Base-by-base conservation (phyloP, 257 asterid species). In the Ligustrum vulgare region DNA sequence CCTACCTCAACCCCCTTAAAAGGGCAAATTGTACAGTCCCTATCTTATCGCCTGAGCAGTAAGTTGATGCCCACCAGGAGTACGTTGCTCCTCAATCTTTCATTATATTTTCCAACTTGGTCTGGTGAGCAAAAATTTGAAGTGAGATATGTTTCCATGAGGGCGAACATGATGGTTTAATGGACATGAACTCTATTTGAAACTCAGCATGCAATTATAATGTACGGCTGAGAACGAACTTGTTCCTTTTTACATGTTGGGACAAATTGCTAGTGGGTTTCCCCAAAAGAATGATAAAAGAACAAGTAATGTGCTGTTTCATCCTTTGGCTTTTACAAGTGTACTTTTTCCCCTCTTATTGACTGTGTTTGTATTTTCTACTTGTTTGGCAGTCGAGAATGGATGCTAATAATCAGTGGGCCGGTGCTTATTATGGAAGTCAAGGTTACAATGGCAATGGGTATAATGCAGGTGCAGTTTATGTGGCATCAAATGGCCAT, bases 401-500 rank as follows among this genome's bases (percentile, higher is more conserved):
- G 77, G 92, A 89, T 67, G 63, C 77, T 45, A 77, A 75, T 69
- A 81, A 82, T 64, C 89, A 84, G 8, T 84, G 93, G 91, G 82
- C 84, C 15, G 92, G 90, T 45, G 69, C 74, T 13, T 78, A 78
- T 76, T 77, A 89, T 31, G 88, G 82, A 76, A 87, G 91, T 76
- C 93, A 88, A 75, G 89, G 84, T 39, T 77, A 86, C 81, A 85
- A 86, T 35, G 96, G 97, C 33, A 83, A 88, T 31, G 91, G 87
- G 64, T 73, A 90, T 33, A 68, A 65, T 0, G 45, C 67, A 11
- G 69, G 80, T 77, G 34, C 83, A 37, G 77, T 78, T 18, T 77
- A 82, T 67, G 90, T 87, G 23, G 81, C 84, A 7, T 77, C 93
- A 8, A 89, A 88, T 31, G 95, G 92, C 56, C 79, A 87, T 3